Conservation (phyloP, 2,329 filamentous ascomycete species). For the Didymella exigua region DNA sequence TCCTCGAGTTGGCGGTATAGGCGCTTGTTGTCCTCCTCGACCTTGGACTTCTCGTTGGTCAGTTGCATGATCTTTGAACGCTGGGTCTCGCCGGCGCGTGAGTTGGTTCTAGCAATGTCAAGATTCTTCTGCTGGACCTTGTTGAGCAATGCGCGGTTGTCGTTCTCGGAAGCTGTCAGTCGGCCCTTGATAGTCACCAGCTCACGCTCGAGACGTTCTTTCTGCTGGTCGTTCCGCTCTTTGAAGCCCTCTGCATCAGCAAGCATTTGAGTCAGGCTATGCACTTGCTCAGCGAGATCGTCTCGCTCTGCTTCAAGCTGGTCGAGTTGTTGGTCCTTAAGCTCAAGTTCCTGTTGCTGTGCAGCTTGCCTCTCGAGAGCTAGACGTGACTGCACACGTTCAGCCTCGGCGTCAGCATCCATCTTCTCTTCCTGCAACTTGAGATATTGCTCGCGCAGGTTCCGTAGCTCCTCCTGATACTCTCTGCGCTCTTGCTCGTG, state of each 20-base stretch:
- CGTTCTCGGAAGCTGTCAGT: constrained; percentile 89
- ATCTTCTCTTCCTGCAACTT: constrained; percentile 84
- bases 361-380: constrained; percentile 81
- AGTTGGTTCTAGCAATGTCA: constrained; percentile 89
- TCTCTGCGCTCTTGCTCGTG: constrained; percentile 90
- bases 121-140: constrained; percentile 97
- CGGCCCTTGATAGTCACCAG: constrained; percentile 89
- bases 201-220: constrained; percentile 90
- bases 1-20: constrained; percentile 86
- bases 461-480: constrained; percentile 82
- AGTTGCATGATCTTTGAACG: constrained; percentile 76
- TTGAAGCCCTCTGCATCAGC: constrained; percentile 88
- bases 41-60: constrained; percentile 79
- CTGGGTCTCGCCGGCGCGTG: constrained; percentile 82
- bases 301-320: constrained; percentile 81
- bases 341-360: constrained; percentile 79
- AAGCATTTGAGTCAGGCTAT: constrained; percentile 85
- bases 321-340: constrained; percentile 74
- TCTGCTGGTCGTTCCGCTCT: constrained; percentile 88
- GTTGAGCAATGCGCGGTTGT: constrained; percentile 92
- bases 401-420: constrained; percentile 79
- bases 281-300: constrained; percentile 77
- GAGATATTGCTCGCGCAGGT: constrained; percentile 80
- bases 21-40: constrained; percentile 82
- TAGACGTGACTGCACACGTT: constrained; percentile 76